Base-by-base conservation (phyloP, 1,284 basidiomycete genomes). In the Cryptococcus deneoformans region DNA sequence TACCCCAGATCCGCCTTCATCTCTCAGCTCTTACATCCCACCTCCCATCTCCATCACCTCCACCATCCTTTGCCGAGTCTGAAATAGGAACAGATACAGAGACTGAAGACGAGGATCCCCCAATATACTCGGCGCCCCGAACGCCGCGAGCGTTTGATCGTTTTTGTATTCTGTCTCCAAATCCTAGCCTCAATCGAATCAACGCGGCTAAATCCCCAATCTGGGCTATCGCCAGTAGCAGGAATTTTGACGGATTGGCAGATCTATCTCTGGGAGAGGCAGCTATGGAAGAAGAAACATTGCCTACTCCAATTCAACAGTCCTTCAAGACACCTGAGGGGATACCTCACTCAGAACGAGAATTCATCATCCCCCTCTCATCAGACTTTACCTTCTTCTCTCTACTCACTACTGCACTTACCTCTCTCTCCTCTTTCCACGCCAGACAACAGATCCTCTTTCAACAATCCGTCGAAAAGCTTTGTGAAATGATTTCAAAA, bases 371-470 rank as follows among this genome's bases (percentile, higher is more conserved):
- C 47, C 89, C 89, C 2, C 84, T 97, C 9, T 82, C 83, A 16
- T 87, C 90, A 38, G 92, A 96, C 69, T 82, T 85, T 37, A 84
- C 83, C 1, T 97, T 98, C 79, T 90, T 94, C 73, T 83, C 86
- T 44, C 82, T 90, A 7, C 83, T 95, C 45, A 85, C 84, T 0
- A 83, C 84, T 0, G 86, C 90, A 3, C 81, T 96, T 24, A 82
- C 85, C 48, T 82, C 85, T 0, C 83, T 95, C 35, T 85, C 87
- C 11, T 77, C 79, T 1, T 85, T 91, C 64, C 84, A 92, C 57
- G 67, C 80, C 5, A 77, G 77, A 9, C 82, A 92, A 49, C 84
- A 87, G 40, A 76, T 79, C 6, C 79, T 85, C 16, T 94, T 96
- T 72, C 80, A 82, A 5, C 68, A 79, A 12, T 81, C 86, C 6